Evolutionary conservation across 345 rosid species (phyloP).

Genomic region (Euphorbia lathyris): DNA sequence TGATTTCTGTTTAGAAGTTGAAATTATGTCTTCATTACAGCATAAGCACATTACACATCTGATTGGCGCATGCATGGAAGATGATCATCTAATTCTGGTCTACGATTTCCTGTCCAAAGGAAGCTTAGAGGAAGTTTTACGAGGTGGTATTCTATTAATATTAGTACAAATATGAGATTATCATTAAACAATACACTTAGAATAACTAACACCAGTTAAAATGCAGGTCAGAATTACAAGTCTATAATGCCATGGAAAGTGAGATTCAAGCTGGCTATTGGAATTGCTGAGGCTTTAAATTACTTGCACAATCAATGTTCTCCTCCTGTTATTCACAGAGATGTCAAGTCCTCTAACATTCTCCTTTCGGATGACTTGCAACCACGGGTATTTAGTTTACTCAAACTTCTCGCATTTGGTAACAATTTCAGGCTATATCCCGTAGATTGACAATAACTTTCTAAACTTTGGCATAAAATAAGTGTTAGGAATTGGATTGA

Average conservation of each 20-base stretch:
- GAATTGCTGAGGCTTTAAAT: conserved; percentile 26
- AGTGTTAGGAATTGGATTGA: too few relatives aligned
- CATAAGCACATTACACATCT: conserved; percentile 23
- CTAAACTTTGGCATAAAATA: too few relatives aligned
- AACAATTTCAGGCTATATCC: neutral
- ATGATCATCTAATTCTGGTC: conserved; percentile 22
- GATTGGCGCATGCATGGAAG: conserved; percentile 25
- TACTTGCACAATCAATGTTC: conserved; percentile 24
- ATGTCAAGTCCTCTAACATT: conserved; percentile 31
- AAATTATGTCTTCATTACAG: conserved; percentile 21
- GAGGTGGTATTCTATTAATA: conserved; percentile 12
- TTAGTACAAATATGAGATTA: neutral
- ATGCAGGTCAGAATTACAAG: conserved; percentile 15
- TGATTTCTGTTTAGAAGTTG: conserved; percentile 29
- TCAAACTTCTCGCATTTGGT: neutral
- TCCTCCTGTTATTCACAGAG: conserved; percentile 28
- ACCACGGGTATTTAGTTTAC: conserved; percentile 19
- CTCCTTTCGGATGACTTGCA: conserved; percentile 21
- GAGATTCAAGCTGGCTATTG: conserved; percentile 28
- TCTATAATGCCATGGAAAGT: conserved; percentile 22
- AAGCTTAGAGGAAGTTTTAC: conserved; percentile 24
- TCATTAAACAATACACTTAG: neutral
- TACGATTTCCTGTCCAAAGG: conserved; percentile 28
- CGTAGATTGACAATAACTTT: too few relatives aligned
- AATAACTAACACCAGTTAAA: neutral